A percentile compares a stretch with the other conserved stretches of the same genome.
Evolutionary conservation across 306 rosid genomes (phyloP).

Genomic region (Vigna reflexopilosa): DNA sequence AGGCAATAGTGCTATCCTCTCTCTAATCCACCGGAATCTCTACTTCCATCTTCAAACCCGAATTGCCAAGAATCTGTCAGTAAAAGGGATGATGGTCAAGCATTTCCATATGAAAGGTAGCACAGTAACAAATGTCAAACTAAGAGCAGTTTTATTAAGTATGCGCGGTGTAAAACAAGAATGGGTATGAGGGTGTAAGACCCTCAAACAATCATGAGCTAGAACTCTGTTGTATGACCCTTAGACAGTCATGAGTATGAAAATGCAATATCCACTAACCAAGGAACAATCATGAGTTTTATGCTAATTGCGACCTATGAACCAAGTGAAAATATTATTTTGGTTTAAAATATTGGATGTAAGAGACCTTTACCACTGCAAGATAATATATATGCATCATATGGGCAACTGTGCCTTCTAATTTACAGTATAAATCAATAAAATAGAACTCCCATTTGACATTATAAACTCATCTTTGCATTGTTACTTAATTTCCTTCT

Average conservation of each 20-base stretch:
- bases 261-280: conserved; percentile 3
- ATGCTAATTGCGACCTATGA: conserved; percentile 24
- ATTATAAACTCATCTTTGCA: conserved; percentile 18
- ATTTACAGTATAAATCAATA: conserved; percentile 20
- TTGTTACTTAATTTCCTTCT: background rate
- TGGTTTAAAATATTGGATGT: conserved; percentile 13
- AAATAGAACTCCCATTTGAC: conserved; percentile 27
- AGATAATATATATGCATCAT: conserved; percentile 23
- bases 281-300: conserved; percentile 22
- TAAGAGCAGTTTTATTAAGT: conserved; percentile 23
- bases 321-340: conserved; percentile 31
- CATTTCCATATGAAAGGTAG: conserved; percentile 32
- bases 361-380: conserved; percentile 3
- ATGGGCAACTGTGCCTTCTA: background rate
- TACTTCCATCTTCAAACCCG: conserved; percentile 75
- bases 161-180: conserved; percentile 20
- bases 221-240: conserved; percentile 34
- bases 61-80: conserved; percentile 67
- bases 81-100: conserved; percentile 35
- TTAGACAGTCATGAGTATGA: conserved; percentile 35
- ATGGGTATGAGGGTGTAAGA: conserved; percentile 19
- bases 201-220: conserved; percentile 27
- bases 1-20: conserved; percentile 10
- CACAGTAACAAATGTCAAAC: conserved; percentile 37
- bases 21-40: conserved; percentile 73